Base-by-base conservation (phyloP, 768 basidiomycete genomes). In the Tricholoma matsutake region DNA sequence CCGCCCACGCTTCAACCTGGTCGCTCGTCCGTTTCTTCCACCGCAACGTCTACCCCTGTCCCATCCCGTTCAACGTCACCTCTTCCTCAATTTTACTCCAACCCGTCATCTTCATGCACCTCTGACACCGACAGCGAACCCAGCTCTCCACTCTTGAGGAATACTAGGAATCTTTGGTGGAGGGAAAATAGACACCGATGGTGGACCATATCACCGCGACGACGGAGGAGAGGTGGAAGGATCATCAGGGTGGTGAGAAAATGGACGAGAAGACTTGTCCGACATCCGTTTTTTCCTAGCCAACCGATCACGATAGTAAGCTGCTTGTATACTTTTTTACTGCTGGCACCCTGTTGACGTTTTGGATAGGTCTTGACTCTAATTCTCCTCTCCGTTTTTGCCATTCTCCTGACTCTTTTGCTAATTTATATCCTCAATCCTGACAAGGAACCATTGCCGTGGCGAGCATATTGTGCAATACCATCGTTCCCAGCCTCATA, bases 351-450 rank as follows among this genome's bases (percentile, higher is more conserved):
- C 43, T n/a, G 9, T 54, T 43, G 9, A 47, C 25, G 11, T 9
- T 20, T 20, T 57, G 11, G 9, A 31, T 29, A 89, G 88, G 76
- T 90, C 64, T 79, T 91, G 60, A 80, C 88, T 29, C 79, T 92
- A 67, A 80, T 95, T 62, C 78, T 94, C 58, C 83, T 96, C 68
- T 87, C 88, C 56, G 78, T 87, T 63, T 88, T 97, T 71, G 91
- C 91, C 57, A 86, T 92, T 61, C 86, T 86, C 62, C 80, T 96
- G 67, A 96, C 95, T 31, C 84, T 95, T 61, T 79, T 92, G 58
- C 82, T 98, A 75, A 94, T 94, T 69, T 91, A 97, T 74, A 83
- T 96, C 63, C 83, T 98, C 70, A 96, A 97, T 72, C 96, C 95
- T 60, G 96, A 98, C 81, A 98, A 97, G 73, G 88, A 91, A 56